Conservation (phyloP, 2,329 filamentous ascomycete species). For the Fusarium globosum region DNA sequence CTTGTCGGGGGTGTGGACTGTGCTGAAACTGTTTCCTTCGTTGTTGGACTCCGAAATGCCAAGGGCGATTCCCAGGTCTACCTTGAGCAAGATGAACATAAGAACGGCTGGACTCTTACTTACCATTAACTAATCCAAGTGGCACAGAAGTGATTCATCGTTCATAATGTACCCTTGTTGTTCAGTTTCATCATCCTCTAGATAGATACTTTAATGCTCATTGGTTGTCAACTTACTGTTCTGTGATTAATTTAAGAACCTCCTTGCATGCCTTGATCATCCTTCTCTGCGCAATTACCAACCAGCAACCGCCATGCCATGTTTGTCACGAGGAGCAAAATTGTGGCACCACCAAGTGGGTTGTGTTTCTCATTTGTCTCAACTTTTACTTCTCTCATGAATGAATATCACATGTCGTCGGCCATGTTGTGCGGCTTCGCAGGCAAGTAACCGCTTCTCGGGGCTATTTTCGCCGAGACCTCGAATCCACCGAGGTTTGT, state of each 20-base stretch:
- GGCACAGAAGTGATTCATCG: background rate
- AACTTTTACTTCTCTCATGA: background rate
- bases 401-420: background rate
- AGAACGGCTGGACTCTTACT: constrained; percentile 44
- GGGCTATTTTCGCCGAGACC: background rate
- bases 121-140: constrained; percentile 11
- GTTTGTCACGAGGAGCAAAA: background rate
- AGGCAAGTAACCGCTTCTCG: background rate
- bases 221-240: no score
- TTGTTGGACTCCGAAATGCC: constrained; percentile 35
- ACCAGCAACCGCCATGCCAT: background rate
- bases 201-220: no score
- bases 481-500: rapidly evolving
- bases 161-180: background rate
- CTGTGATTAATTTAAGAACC: background rate
- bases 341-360: rapidly evolving
- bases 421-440: background rate
- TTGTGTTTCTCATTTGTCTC: background rate
- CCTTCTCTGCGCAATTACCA: background rate
- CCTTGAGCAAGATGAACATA: constrained; percentile 44
- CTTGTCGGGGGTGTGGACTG: constrained; percentile 42
- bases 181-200: background rate
- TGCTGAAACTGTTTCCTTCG: constrained; percentile 44
- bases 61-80: constrained; percentile 43
- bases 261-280: background rate